Base-by-base conservation (phyloP, 768 basidiomycete species). In the button mushroom (Agaricus bisporus) region DNA sequence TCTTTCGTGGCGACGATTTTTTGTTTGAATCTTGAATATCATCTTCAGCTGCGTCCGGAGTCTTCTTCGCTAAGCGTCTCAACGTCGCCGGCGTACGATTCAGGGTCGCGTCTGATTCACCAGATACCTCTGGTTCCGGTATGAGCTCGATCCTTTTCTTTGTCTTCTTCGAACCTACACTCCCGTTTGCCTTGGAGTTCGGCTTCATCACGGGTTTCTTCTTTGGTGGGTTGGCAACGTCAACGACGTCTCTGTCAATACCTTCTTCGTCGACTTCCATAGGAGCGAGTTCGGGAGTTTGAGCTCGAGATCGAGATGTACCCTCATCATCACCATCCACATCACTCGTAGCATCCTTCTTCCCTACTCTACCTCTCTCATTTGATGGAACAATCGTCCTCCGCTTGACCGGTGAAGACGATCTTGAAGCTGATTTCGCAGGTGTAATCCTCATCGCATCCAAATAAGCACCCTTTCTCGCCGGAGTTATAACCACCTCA, bases 311-410 rank as follows among this genome's bases (percentile, higher is more conserved):
- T 8, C 11, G 32, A 32, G 32, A 14, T 14, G 11, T n/a, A 12
- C 26, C 44, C 11, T 46, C 44, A 32, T 17, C 29, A 26, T n/a
- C 14, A 26, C 8, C 14, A n/a, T 32, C 29, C 25, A 9, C 25
- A 4, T n/a, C 25, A 29, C 26, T 39, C 38, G 10, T 12, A 15
- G 2, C 12, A 14, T 38, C 10, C 8, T 39, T 17, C 12, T 39
- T 12, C 51, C 42, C 22, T 59, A 61, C 4, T 58, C 57, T 17
- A 58, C 62, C 15, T 57, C 59, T 46, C 41, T 59, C 37, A 28
- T 48, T 47, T 3, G 12, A 28, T 12, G 20, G 9, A 45, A 35
- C 42, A 41, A 53, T 38, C 47, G 46, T 36, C 26, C 44, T 4
- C 22, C 42, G n/a, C 43, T 51, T 51, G 12, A 18, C 8, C 0